Evolutionary conservation across 2,329 filamentous ascomycete genomes (phyloP).

Genomic region (Pyricularia grisea): DNA sequence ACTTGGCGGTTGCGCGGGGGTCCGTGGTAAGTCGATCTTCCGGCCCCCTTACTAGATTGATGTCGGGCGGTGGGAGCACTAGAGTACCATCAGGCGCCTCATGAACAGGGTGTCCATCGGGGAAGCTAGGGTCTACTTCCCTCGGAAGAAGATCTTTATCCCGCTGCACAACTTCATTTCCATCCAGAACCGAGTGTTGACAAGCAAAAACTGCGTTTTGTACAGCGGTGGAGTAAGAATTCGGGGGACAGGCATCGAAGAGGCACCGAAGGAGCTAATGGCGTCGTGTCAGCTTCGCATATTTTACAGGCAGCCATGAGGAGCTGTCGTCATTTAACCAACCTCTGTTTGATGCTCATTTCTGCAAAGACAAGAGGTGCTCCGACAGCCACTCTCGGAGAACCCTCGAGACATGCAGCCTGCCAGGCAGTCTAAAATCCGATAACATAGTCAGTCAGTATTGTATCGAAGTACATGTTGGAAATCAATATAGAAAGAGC

Average conservation of each 20-base stretch:
- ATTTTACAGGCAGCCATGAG: neutral
- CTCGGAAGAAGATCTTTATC: neutral
- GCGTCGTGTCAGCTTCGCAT: neutral
- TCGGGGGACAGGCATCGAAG: conserved; percentile 1
- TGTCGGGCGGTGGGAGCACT: neutral
- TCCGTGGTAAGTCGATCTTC: neutral
- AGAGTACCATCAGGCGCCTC: neutral
- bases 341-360: conserved; percentile 1
- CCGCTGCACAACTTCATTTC: neutral
- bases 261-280: conserved; percentile 4
- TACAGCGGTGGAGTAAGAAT: conserved; percentile 1
- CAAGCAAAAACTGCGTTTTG: neutral
- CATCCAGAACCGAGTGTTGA: neutral
- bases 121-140: neutral
- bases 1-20: neutral
- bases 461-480: too few relatives aligned
- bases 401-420: neutral
- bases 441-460: neutral
- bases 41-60: neutral
- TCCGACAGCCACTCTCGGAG: conserved; percentile 1
- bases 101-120: neutral
- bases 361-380: conserved; percentile 1
- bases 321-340: neutral
- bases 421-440: neutral
- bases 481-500: neutral